Evolutionary conservation across 2,329 filamentous ascomycete species (phyloP).

Genomic region (Fusarium begoniae): DNA sequence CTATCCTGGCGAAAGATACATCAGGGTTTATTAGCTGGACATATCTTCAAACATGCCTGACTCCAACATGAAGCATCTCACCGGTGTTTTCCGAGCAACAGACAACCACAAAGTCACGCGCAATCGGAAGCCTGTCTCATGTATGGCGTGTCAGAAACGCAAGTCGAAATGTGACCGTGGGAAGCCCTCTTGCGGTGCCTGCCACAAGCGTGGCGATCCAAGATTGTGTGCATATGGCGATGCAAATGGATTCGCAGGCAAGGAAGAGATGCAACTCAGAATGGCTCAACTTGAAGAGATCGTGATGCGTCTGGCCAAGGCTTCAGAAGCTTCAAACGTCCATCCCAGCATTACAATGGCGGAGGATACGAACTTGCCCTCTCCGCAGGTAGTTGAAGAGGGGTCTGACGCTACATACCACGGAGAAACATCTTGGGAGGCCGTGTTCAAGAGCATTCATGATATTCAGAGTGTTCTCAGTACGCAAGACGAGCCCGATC

Average conservation of each 20-base stretch:
- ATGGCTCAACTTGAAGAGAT: constrained; percentile 54
- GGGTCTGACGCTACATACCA: constrained; percentile 42
- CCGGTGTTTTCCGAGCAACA: constrained; percentile 51
- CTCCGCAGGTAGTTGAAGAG: constrained; percentile 2
- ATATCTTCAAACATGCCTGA: constrained; percentile 33
- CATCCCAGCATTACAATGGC: not conserved
- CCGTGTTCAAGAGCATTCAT: constrained; percentile 54
- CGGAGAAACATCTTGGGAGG: constrained; percentile 53
- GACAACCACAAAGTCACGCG: constrained; percentile 49
- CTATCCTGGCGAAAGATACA: not conserved
- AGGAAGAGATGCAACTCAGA: constrained; percentile 51
- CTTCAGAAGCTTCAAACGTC: not conserved
- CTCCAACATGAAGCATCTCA: constrained; percentile 35
- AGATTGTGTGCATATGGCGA: constrained; percentile 47
- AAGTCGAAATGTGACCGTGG: constrained; percentile 56
- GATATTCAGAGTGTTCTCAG: constrained; percentile 52
- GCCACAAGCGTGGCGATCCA: constrained; percentile 50
- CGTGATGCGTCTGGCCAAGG: constrained; percentile 49
- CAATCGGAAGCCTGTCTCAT: constrained; percentile 54
- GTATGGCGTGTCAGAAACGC: constrained; percentile 52
- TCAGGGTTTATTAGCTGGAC: not conserved
- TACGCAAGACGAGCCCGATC: constrained; percentile 16
- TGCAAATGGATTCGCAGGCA: constrained; percentile 15
- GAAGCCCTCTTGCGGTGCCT: constrained; percentile 51
- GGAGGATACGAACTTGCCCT: not conserved